phyloP scores from a whole-genome alignment of 139 green algal species.

The Ettlia oleoabundans region DNA sequence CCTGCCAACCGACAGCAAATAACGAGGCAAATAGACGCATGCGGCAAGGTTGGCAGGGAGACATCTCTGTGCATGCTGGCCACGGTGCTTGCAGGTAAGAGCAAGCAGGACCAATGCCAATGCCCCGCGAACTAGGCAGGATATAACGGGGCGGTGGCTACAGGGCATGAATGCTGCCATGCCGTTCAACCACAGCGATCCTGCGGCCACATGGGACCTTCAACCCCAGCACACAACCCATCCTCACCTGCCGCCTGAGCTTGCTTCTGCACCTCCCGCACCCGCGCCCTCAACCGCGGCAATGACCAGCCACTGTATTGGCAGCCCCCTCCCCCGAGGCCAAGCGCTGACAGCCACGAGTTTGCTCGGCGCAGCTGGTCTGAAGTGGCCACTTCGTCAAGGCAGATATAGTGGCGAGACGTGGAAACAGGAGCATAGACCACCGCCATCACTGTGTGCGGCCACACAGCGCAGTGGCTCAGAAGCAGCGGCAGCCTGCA shows the following conservation, averaged over 20 bases:
- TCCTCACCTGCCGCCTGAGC: background rate
- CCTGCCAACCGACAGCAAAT: background rate
- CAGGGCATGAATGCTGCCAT: too few relatives aligned
- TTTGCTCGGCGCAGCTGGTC: background rate
- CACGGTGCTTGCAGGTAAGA: too few relatives aligned
- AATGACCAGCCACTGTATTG: background rate
- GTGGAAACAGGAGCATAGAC: constrained; percentile 1
- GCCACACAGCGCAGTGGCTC: constrained; percentile 27
- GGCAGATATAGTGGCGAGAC: background rate
- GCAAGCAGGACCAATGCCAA: too few relatives aligned
- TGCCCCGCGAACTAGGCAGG: too few relatives aligned
- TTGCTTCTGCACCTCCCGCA: background rate
- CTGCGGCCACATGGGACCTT: background rate
- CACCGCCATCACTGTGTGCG: constrained; percentile 8
- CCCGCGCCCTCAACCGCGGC: constrained; percentile 1
- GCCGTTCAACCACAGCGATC: too few relatives aligned
- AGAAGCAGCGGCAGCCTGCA: constrained; percentile 24
- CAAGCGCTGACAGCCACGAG: constrained; percentile 3
- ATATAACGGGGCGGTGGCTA: too few relatives aligned
- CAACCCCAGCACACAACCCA: background rate
- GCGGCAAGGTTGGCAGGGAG: too few relatives aligned
- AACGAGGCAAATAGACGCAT: too few relatives aligned
- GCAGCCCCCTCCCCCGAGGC: background rate
- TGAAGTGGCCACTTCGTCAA: background rate
- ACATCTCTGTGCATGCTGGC: background rate